phyloP scores from a whole-genome alignment of 2,329 filamentous ascomycete genomes.

The Xenoacremonium recifei region DNA sequence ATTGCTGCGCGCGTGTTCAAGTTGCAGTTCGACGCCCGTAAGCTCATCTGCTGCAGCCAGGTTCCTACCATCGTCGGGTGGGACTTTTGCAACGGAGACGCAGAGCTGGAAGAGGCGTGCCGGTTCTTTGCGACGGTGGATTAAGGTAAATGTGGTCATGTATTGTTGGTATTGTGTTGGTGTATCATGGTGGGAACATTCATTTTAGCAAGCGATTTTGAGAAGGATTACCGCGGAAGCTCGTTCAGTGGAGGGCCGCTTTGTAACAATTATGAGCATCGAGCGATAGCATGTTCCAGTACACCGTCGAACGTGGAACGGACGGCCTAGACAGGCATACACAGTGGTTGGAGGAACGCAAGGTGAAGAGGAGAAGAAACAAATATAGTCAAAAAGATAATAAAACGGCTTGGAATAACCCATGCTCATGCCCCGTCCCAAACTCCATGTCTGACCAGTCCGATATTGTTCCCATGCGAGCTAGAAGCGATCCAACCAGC shows the following conservation, averaged over 20 bases:
- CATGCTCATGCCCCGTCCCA: conserved; percentile 3
- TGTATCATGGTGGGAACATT: no score
- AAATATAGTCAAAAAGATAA: conserved; percentile 5
- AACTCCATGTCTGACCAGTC: conserved; percentile 8
- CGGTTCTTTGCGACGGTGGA: conserved; percentile 71
- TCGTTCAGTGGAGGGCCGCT: neutral
- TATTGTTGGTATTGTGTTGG: no score
- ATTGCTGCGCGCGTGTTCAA: conserved; percentile 78
- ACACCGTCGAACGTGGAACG: neutral
- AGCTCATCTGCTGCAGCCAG: conserved; percentile 93
- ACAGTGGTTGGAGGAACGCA: no score
- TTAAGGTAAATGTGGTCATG: no score
- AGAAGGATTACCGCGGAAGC: neutral
- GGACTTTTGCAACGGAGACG: conserved; percentile 91
- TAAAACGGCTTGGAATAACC: conserved; percentile 4
- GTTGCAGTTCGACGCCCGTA: conserved; percentile 88
- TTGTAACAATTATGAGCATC: neutral
- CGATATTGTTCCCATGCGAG: conserved; percentile 13
- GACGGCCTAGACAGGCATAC: neutral
- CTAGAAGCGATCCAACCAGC: conserved; percentile 12
- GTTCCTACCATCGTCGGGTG: conserved; percentile 90
- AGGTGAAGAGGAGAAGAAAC: conserved; percentile 1
- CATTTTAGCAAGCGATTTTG: conserved; percentile 21
- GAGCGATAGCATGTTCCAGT: neutral
- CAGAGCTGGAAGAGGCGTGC: conserved; percentile 73